phyloP scores from a whole-genome alignment of 2,329 filamentous ascomycete species.

The Arthrobotrys iridis region DNA sequence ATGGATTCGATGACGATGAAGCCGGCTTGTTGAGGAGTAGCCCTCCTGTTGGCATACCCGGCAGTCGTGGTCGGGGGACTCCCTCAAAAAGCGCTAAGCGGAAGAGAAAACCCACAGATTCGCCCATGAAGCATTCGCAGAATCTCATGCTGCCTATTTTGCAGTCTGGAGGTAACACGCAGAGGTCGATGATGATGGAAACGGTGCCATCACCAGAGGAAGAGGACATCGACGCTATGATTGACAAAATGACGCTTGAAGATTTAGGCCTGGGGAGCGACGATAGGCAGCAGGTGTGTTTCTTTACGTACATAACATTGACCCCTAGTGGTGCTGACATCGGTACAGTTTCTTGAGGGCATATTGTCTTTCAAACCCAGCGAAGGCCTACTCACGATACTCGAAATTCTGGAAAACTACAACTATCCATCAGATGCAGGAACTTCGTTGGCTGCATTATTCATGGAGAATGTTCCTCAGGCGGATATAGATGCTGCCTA shows the following conservation, averaged over 20 bases:
- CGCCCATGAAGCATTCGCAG: conserved; percentile 50
- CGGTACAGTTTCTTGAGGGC: conserved; percentile 17
- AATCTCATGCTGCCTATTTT: conserved; percentile 42
- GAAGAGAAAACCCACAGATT: conserved; percentile 49
- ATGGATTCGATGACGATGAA: conserved; percentile 52
- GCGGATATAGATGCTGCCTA: conserved; percentile 26
- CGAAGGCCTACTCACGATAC: conserved; percentile 6
- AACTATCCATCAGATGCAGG: conserved; percentile 37
- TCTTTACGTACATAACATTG: no score
- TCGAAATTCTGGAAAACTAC: conserved; percentile 33
- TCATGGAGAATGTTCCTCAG: conserved; percentile 47
- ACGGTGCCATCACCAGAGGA: conserved; percentile 23
- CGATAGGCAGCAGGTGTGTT: conserved; percentile 16
- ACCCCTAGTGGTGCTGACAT: no score
- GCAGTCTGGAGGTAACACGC: conserved; percentile 30
- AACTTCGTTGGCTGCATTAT: conserved; percentile 33
- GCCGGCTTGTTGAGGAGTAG: conserved; percentile 48
- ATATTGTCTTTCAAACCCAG: conserved; percentile 32
- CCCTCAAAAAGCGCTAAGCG: conserved; percentile 50
- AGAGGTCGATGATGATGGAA: conserved; percentile 40
- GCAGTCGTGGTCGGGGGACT: conserved; percentile 32
- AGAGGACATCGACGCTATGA: conserved; percentile 45
- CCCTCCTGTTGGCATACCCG: conserved; percentile 34
- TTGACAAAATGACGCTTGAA: conserved; percentile 39
- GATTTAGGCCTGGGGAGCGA: conserved; percentile 39